Evolutionary conservation across 805 yeast genomes (phyloP).

Genomic region (Teunomyces atbi): DNA sequence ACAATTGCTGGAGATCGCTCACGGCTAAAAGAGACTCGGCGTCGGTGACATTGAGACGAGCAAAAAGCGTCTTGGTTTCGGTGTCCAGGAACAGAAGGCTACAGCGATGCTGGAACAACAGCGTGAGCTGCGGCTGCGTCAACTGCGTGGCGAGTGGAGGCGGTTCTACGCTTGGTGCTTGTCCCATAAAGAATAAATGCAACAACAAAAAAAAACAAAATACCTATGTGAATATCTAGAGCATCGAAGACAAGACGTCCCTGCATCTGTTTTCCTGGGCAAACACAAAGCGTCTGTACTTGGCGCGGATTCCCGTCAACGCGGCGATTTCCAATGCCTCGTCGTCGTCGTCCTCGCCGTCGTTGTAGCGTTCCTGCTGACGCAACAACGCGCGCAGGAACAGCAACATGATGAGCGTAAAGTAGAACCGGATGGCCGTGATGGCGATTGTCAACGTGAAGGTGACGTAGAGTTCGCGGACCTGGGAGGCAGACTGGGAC

Average conservation of each 20-base stretch:
- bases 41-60: conserved; percentile 13
- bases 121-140: conserved; percentile 14
- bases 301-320: conserved; percentile 16
- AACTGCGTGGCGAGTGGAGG: background rate
- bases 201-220: conserved; percentile 12
- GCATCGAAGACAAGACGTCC: conserved; percentile 21
- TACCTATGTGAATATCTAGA: too few species aligned
- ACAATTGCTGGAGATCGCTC: conserved; percentile 21
- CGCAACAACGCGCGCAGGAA: conserved; percentile 58
- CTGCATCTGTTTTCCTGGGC: conserved; percentile 34
- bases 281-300: conserved; percentile 19
- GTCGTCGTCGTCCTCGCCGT: conserved; percentile 24
- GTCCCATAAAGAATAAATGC: conserved; percentile 15
- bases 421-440: conserved; percentile 53
- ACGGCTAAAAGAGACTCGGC: conserved; percentile 16
- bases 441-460: conserved; percentile 49
- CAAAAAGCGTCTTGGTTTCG: conserved; percentile 19
- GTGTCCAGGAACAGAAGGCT: conserved; percentile 14
- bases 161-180: conserved; percentile 12
- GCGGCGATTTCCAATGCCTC: conserved; percentile 14
- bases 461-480: conserved; percentile 55
- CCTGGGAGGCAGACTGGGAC: conserved; percentile 64
- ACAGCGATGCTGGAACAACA: conserved; percentile 19
- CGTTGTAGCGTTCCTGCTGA: conserved; percentile 24
- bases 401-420: conserved; percentile 55